Evolutionary conservation across 2,329 filamentous ascomycete species (phyloP).

Genomic region (Neofusicoccum umdonicola): DNA sequence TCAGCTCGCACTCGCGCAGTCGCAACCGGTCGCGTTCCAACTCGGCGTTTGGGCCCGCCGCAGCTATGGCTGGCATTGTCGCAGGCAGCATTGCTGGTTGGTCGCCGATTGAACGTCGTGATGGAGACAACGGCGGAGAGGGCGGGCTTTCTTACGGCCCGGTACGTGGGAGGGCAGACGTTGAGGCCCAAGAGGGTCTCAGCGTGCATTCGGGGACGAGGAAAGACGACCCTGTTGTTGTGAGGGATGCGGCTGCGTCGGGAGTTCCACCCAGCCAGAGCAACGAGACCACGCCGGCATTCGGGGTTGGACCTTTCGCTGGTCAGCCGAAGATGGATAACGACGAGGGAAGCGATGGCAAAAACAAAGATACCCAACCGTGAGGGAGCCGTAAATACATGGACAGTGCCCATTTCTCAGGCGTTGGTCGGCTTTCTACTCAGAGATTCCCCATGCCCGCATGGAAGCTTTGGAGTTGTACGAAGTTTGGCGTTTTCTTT

Average conservation of each 20-base stretch:
- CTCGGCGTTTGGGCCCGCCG: conserved; percentile 70
- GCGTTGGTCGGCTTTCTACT: background rate
- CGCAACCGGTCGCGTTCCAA: conserved; percentile 67
- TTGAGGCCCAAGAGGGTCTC: conserved; percentile 44
- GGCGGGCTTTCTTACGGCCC: conserved; percentile 42
- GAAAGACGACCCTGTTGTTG: conserved; percentile 47
- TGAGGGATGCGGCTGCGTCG: conserved; percentile 19
- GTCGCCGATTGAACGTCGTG: conserved; percentile 63
- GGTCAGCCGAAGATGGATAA: conserved; percentile 36
- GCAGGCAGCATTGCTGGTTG: conserved; percentile 74
- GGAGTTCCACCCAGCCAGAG: conserved; percentile 47
- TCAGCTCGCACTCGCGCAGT: conserved; percentile 55
- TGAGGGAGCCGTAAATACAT: background rate
- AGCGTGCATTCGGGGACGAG: conserved; percentile 52
- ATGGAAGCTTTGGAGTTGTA: background rate
- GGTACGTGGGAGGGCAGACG: conserved; percentile 35
- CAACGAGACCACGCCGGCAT: conserved; percentile 44
- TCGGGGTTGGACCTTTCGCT: conserved; percentile 42
- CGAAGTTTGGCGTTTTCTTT: conserved; percentile 7
- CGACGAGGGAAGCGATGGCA: conserved; percentile 7
- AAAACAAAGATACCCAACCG: conserved; percentile 14
- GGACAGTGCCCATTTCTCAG: background rate
- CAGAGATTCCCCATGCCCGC: background rate
- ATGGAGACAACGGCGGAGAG: conserved; percentile 36
- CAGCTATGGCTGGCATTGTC: conserved; percentile 80